These are phyloP conservation scores for Fomitopsis schrenkii DNA, from an alignment of 1,284 basidiomycete genomes.

Conservation along the genomic window DNA sequence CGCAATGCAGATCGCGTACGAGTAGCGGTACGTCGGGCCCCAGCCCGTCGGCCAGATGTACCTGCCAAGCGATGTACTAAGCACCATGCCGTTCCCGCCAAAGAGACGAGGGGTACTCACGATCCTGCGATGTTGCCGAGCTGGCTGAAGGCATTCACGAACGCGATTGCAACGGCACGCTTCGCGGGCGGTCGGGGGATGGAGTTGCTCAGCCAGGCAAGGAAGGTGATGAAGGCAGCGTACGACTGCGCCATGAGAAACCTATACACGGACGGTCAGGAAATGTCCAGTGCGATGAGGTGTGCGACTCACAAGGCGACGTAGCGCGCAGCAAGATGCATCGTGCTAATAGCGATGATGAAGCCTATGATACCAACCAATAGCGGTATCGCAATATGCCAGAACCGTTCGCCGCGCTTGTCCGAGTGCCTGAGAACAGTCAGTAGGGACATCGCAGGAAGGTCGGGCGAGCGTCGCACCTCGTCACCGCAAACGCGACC, in stretches of 20 bases:
- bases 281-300: not conserved
- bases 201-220: slow-evolving; percentile 70
- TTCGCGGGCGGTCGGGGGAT: slow-evolving; percentile 67
- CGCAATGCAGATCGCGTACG: slow-evolving; percentile 47
- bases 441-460: not conserved
- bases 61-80: slow-evolving; percentile 6
- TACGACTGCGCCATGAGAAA: slow-evolving; percentile 78
- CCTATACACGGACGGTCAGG: slow-evolving; percentile 29
- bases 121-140: slow-evolving; percentile 75
- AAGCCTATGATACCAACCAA: slow-evolving; percentile 68
- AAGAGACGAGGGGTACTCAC: slow-evolving; percentile 36
- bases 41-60: slow-evolving; percentile 38
- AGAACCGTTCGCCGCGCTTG: slow-evolving; percentile 58
- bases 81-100: not conserved
- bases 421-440: slow-evolving; percentile 57
- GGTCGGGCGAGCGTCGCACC: slow-evolving; percentile 28
- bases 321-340: slow-evolving; percentile 66
- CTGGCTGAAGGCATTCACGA: slow-evolving; percentile 72
- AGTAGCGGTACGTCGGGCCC: slow-evolving; percentile 40
- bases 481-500: slow-evolving; percentile 44
- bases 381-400: slow-evolving; percentile 55
- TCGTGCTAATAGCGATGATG: slow-evolving; percentile 65
- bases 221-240: slow-evolving; percentile 64
- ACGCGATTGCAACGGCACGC: slow-evolving; percentile 72
- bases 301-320: slow-evolving; percentile 53